These are phyloP conservation scores for Ulvella scutata DNA, from an alignment of 139 green algal species.

Conservation along the genomic window DNA sequence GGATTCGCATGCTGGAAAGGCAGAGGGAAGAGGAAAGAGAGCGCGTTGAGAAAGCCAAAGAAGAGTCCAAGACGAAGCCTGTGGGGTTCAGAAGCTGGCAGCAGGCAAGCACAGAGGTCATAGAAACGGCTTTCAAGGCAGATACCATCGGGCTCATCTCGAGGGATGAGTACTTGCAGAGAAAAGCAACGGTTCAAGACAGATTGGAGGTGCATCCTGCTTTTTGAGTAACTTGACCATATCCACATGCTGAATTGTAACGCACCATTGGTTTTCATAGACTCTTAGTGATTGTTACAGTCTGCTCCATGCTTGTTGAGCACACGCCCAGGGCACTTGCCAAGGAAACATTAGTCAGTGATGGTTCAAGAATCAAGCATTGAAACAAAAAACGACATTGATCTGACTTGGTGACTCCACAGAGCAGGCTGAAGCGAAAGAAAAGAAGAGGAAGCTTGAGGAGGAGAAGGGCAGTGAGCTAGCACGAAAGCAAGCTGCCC, in stretches of 20 bases:
- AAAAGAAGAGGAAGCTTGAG: constrained; percentile 25
- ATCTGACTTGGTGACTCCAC: too few species aligned
- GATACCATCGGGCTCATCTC: constrained; percentile 92
- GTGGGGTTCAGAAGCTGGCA: constrained; percentile 20
- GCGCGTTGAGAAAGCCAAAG: constrained; percentile 44
- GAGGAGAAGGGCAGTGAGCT: constrained; percentile 22
- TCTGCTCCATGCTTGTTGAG: too few species aligned
- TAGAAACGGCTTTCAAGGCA: constrained; percentile 85
- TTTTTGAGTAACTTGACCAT: background rate
- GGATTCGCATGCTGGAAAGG: constrained; percentile 54
- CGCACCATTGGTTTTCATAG: too few species aligned
- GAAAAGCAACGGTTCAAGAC: constrained; percentile 52
- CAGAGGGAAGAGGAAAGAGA: constrained; percentile 52
- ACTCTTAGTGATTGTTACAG: too few species aligned
- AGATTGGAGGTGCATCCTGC: constrained; percentile 13
- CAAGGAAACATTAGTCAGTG: too few species aligned
- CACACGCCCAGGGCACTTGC: too few species aligned
- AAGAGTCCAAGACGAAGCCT: constrained; percentile 24
- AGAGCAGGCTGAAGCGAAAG: constrained; percentile 8
- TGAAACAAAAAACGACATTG: too few species aligned
- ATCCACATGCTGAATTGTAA: too few species aligned
- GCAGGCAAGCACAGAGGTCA: background rate
- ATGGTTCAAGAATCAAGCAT: too few species aligned
- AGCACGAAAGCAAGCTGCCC: background rate
- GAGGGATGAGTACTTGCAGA: constrained; percentile 78